phyloP scores from a whole-genome alignment of 2,329 filamentous ascomycete species.

The Nothopassalora personata region DNA sequence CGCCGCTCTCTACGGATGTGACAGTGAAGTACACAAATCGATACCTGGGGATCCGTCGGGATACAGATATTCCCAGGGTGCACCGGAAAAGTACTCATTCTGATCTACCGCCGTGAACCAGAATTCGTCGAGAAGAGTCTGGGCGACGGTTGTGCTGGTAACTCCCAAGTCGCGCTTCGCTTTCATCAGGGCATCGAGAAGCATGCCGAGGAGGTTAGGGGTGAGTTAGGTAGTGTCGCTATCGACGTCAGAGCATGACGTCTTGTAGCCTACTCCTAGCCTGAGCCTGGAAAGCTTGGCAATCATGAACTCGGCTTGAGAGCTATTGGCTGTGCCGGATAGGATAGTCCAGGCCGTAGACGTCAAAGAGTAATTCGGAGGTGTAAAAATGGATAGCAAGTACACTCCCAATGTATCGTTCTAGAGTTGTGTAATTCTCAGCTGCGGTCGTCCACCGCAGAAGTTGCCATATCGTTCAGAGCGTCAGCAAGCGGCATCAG shows the following conservation, averaged over 20 bases:
- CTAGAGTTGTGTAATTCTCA: conserved; percentile 34
- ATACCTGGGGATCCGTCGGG: conserved; percentile 38
- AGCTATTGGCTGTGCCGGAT: conserved; percentile 32
- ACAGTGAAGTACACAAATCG: conserved; percentile 39
- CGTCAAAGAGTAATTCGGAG: conserved; percentile 32
- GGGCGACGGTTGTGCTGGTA: conserved; percentile 21
- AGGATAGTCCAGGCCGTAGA: conserved; percentile 34
- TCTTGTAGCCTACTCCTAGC: conserved; percentile 37
- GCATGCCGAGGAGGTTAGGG: conserved; percentile 46
- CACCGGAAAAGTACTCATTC: conserved; percentile 34
- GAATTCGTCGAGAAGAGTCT: conserved; percentile 33
- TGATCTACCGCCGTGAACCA: conserved; percentile 42
- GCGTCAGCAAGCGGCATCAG: conserved; percentile 30
- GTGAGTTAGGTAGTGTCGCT: conserved; percentile 33
- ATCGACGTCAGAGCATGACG: conserved; percentile 20
- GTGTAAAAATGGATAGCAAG: conserved; percentile 24
- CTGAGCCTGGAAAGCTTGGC: conserved; percentile 29
- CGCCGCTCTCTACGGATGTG: conserved; percentile 44
- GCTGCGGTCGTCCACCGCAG: conserved; percentile 16
- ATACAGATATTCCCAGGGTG: conserved; percentile 45
- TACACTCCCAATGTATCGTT: conserved; percentile 31
- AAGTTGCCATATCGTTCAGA: conserved; percentile 28
- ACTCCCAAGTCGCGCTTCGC: conserved; percentile 23
- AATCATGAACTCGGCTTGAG: conserved; percentile 30
- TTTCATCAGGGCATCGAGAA: conserved; percentile 37